Evolutionary conservation across 495 filamentous ascomycete genomes (phyloP).

Genomic region (Lasiosphaeria miniovina): DNA sequence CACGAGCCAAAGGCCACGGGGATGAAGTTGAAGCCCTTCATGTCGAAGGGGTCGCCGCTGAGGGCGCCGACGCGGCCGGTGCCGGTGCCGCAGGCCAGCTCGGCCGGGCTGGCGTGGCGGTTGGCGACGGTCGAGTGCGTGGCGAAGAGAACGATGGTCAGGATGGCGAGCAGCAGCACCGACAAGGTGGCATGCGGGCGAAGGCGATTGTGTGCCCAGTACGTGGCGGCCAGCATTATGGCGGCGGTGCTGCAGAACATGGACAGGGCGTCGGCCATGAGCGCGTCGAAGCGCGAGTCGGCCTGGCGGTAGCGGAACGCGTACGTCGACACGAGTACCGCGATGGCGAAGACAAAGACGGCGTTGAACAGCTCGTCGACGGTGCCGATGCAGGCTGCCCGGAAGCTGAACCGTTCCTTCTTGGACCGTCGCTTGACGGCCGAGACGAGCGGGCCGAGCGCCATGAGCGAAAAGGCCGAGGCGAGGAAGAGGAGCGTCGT

Average conservation of each 20-base stretch:
- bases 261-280: conserved; percentile 24
- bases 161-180: conserved; percentile 7
- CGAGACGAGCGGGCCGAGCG: conserved; percentile 13
- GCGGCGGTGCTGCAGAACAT: conserved; percentile 19
- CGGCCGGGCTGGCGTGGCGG: conserved; percentile 15
- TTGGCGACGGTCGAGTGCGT: conserved; percentile 19
- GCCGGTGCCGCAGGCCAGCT: conserved; percentile 16
- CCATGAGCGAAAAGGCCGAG: conserved; percentile 11
- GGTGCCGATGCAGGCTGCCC: conserved; percentile 13
- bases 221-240: conserved; percentile 19
- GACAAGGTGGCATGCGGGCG: conserved; percentile 13
- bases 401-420: conserved; percentile 20
- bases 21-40: conserved; percentile 16
- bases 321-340: conserved; percentile 21
- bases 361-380: conserved; percentile 21
- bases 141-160: conserved; percentile 18
- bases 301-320: conserved; percentile 19
- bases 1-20: conserved; percentile 15
- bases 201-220: conserved; percentile 19
- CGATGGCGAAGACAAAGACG: conserved; percentile 18
- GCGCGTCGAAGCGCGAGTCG: conserved; percentile 21
- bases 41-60: conserved; percentile 12
- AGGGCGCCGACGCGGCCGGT: conserved; percentile 5
- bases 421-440: conserved; percentile 6
- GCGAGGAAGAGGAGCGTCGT: conserved; percentile 18